Percentiles rank a stretch among this genome's conserved stretches.
These are phyloP conservation scores for Neonectria hederae DNA, from an alignment of 2,329 filamentous ascomycete genomes.

Conservation along the genomic window DNA sequence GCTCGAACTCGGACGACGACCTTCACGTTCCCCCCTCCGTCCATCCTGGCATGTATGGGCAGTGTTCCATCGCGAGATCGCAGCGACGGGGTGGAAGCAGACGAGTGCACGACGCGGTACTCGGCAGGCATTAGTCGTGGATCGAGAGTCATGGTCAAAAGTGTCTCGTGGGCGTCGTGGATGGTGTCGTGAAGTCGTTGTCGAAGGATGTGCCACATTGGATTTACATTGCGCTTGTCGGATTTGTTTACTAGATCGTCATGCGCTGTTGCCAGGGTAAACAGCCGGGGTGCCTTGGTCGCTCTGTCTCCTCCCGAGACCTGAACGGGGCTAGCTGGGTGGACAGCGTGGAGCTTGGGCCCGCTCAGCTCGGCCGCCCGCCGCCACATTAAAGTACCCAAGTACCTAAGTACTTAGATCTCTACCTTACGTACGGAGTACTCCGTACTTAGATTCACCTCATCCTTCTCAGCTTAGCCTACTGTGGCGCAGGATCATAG, in stretches of 20 bases:
- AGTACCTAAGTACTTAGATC: background rate
- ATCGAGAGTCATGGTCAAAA: conserved; percentile 55
- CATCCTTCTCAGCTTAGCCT: background rate
- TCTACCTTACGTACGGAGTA: too few species aligned
- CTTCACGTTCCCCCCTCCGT: conserved; percentile 78
- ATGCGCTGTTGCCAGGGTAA: conserved; percentile 49
- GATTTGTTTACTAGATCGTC: conserved; percentile 48
- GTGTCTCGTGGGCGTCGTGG: conserved; percentile 51
- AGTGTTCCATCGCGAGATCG: conserved; percentile 76
- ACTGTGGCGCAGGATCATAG: background rate
- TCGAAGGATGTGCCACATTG: conserved; percentile 53
- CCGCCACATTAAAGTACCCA: conserved; percentile 10
- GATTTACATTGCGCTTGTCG: conserved; percentile 13
- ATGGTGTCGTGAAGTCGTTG: conserved; percentile 53
- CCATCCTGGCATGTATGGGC: conserved; percentile 64
- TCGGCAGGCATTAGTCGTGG: conserved; percentile 57
- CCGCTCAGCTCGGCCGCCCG: conserved; percentile 6
- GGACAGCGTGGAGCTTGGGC: conserved; percentile 29
- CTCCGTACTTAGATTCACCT: too few species aligned
- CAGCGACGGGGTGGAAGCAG: conserved; percentile 81
- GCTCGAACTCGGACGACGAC: conserved; percentile 84
- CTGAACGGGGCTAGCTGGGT: conserved; percentile 22
- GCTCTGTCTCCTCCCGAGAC: background rate
- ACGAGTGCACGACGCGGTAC: conserved; percentile 62
- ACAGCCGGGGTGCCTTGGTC: conserved; percentile 32